Base-by-base conservation (phyloP, 2,329 filamentous ascomycete genomes). In the Thelonectria blattea region DNA sequence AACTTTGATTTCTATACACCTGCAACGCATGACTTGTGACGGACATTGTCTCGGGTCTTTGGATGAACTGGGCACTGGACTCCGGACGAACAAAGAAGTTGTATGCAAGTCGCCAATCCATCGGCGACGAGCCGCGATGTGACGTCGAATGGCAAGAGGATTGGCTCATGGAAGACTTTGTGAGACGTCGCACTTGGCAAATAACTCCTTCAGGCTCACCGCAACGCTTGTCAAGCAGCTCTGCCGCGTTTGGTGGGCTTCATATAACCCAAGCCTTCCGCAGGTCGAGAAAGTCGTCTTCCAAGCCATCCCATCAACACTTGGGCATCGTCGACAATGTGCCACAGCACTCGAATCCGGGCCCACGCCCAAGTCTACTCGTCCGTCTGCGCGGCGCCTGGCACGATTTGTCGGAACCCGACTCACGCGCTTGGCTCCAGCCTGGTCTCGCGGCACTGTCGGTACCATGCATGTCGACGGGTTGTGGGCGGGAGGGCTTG, bases 381-480 rank as follows among this genome's bases (percentile, higher is more conserved):
- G 9, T 34, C 27, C 14, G 52, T 58, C 12, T 71, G 69, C 32
- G 68, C 67, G 14, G 69, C 67, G 18, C 58, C 67, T 10, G 67
- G 63, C 4, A 71, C 65, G 3, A 46, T 65, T 5, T 71, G 69
- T 37, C 52, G 58, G 18, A 71, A 72, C 60, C 24, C 9, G 6
- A 45, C 63, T 11, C 49, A 58, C 5, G 52, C 37, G 10, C 50
- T 71, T 3, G 64, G 64, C 6, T 60, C 60, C 32, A 59, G 46
- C 8, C 48, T 67, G 5, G n/a, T 48, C 20, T 71, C 69, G 7
- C 46, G 55, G 45, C 68, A 65, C 45, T 73, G 71, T 17, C 55
- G 60, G 43, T 67, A 62, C 9, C 71, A 73, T 52, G 64, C 68
- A 5, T 73, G 71, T 47, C 64, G 55, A n/a, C 62, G 61, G 24